These are phyloP conservation scores for Cercospora beticola DNA, from an alignment of 2,329 filamentous ascomycete genomes.

Conservation along the genomic window DNA sequence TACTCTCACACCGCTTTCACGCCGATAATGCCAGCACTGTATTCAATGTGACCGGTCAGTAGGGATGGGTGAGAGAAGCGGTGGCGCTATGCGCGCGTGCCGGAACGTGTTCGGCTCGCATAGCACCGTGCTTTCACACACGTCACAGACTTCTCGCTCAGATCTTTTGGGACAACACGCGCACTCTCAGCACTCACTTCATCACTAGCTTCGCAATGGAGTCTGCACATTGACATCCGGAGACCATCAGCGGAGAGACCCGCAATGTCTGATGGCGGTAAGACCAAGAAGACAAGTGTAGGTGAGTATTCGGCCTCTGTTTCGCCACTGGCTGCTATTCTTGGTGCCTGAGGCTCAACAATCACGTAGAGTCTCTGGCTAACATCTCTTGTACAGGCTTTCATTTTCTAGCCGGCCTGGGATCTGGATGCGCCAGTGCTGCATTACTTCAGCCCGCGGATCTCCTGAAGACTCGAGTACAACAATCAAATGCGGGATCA, in stretches of 20 bases:
- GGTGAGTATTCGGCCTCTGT: conserved; percentile 13
- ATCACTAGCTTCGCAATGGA: conserved; percentile 2
- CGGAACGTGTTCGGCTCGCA: neutral
- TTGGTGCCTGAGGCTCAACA: conserved; percentile 1
- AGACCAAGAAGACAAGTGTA: conserved; percentile 28
- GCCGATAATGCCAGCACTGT: neutral
- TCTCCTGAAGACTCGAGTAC: conserved; percentile 91
- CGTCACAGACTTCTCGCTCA: neutral
- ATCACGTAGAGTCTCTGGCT: too few species aligned
- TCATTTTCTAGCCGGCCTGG: conserved; percentile 85
- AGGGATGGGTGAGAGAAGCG: neutral
- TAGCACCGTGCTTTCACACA: neutral
- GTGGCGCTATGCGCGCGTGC: neutral
- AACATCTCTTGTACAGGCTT: conserved; percentile 54
- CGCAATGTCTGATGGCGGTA: conserved; percentile 22
- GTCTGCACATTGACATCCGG: neutral
- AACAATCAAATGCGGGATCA: conserved; percentile 70
- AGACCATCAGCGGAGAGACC: conserved; percentile 9
- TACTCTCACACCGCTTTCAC: neutral
- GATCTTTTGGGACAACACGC: neutral
- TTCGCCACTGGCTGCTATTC: neutral
- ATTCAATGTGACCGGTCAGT: neutral
- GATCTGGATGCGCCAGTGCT: conserved; percentile 82
- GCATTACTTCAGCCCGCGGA: conserved; percentile 92
- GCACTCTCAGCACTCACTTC: neutral